A percentile compares a stretch with the other conserved stretches of the same genome.
Evolutionary conservation across 2,329 filamentous ascomycete species (phyloP).

Genomic region (Chrysosporium queenslandicum): DNA sequence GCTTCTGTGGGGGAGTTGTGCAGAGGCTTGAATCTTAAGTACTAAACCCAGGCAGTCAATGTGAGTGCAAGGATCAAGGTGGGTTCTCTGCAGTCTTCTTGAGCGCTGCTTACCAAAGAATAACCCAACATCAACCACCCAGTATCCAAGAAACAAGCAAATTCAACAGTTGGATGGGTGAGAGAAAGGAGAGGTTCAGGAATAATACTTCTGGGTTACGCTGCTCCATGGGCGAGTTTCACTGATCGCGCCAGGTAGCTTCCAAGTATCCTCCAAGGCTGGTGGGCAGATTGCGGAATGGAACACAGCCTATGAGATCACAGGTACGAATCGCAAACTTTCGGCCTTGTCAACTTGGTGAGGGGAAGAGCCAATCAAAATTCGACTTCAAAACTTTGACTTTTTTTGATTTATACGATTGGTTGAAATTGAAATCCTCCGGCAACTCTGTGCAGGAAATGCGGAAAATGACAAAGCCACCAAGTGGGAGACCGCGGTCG

Average conservation of each 20-base stretch:
- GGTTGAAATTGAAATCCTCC: slow-evolving; percentile 1
- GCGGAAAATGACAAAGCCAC: background rate
- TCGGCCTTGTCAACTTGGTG: background rate
- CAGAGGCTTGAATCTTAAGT: slow-evolving; percentile 5
- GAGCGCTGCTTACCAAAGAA: background rate
- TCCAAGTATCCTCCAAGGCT: background rate
- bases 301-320: slow-evolving; percentile 3
- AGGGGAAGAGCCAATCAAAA: background rate
- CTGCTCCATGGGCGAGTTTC: background rate
- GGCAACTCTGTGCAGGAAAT: background rate
- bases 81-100: background rate
- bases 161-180: background rate
- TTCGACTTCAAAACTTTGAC: background rate
- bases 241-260: background rate
- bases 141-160: background rate
- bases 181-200: background rate
- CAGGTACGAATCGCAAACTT: background rate
- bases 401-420: background rate
- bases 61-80: slow-evolving; percentile 2
- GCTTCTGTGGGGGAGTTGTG: background rate
- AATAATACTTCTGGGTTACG: background rate
- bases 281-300: background rate
- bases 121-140: background rate
- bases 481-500: background rate
- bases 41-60: background rate